These are phyloP conservation scores for Cystobasidiaceae sp. DNA, from an alignment of 1,284 basidiomycete species.

Conservation along the genomic window DNA sequence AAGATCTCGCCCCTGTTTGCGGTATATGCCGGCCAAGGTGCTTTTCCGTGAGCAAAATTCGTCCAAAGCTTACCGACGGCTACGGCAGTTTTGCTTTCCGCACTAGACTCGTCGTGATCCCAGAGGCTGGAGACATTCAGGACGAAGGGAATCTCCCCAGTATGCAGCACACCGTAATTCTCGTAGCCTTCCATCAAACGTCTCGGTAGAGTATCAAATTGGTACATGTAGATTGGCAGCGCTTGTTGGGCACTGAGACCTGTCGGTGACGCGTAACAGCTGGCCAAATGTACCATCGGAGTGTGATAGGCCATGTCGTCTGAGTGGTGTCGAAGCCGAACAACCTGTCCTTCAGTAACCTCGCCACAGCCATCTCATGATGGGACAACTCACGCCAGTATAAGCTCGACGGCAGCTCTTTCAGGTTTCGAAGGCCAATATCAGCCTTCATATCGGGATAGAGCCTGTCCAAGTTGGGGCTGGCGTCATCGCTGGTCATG, in stretches of 20 bases:
- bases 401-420: not conserved
- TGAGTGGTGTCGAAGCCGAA: not conserved
- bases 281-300: not conserved
- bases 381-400: not conserved
- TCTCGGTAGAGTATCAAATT: not conserved
- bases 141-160: not conserved
- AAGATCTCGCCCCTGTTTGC: not conserved
- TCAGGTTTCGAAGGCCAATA: not conserved
- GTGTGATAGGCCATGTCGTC: not conserved
- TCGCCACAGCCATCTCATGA: not conserved
- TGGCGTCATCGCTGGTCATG: not conserved
- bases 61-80: not conserved
- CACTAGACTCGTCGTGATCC: not conserved
- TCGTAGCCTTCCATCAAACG: not conserved
- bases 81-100: not conserved
- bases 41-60: not conserved
- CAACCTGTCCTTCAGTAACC: not conserved
- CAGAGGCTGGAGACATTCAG: not conserved
- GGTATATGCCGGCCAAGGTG: not conserved
- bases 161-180: slow-evolving; percentile 10
- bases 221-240: not conserved
- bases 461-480: not conserved
- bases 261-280: not conserved
- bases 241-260: not conserved
- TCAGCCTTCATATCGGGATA: not conserved